Evolutionary conservation across 805 yeast genomes (phyloP), one percentile per base, ranked within the genome.

Genomic region (Blastobotrys attinorum): DNA sequence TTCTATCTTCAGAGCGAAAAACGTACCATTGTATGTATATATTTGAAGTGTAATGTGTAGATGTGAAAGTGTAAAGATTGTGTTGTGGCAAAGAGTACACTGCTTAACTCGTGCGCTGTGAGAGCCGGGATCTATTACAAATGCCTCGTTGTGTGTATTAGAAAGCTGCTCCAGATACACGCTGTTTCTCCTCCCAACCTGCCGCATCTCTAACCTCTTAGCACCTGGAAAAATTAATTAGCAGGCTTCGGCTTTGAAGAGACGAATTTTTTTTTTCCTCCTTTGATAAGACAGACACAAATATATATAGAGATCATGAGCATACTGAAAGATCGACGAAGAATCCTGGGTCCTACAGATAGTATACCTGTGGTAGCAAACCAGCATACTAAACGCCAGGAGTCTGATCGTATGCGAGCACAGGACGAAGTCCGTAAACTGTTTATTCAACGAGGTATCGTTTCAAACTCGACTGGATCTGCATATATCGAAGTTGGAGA

Each of bases 291-390:
- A 22, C 18, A 16, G 41, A n/a, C 17, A 25, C 38, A 20, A 39
- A 23, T 15, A 27, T 39, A 4, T 7, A 25, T 7, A 25, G 10
- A 10, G 15, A 38, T 4, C 15, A 57, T 54, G 59, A 50, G 53
- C 22, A 49, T 42, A 3, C 51, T 68, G 22, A 61, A 64, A 35
- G 97, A 90, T 59, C 76, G 96, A 70, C 77, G 95, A 71, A 73
- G 96, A 60, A 70, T 88, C n/a, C 57, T 83, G 25, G 96, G 96
- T 0, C 97, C 97, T 0, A 58, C 73, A 0, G 79, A 76, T 51
- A 84, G 84, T 1, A 25, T 25, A 7, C 29, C 29, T 7, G 71
- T 67, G 40, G 76, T 23, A 10, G 20, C 20, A 4, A n/a, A 77
- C 1, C 44, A 18, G 36, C 31, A 3, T 18, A 31, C 23, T 4